A percentile compares a stretch with the other conserved stretches of the same genome.
These are phyloP conservation scores for Cercospora berteroae DNA, from an alignment of 2,329 filamentous ascomycete species.

Conservation along the genomic window DNA sequence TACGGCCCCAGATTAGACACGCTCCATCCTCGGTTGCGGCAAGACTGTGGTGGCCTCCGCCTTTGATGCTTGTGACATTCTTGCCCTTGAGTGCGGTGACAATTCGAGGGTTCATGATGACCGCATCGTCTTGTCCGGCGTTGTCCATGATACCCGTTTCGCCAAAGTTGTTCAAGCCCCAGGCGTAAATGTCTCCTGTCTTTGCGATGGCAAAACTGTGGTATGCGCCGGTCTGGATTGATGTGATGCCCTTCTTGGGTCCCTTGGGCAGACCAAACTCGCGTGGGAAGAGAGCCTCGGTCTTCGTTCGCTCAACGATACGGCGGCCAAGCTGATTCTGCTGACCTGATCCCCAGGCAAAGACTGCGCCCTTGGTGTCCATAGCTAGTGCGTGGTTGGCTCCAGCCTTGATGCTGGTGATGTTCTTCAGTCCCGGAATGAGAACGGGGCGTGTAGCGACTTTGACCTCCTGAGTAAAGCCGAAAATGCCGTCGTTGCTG, in stretches of 20 bases:
- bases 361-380: conserved; percentile 62
- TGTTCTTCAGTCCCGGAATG: conserved; percentile 63
- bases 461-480: conserved; percentile 57
- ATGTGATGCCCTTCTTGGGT: conserved; percentile 54
- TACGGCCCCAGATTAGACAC: conserved; percentile 59
- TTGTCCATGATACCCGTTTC: conserved; percentile 68
- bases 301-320: conserved; percentile 59
- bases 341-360: conserved; percentile 70
- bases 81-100: conserved; percentile 63
- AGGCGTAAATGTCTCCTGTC: conserved; percentile 69
- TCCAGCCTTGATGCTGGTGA: conserved; percentile 63
- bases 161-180: conserved; percentile 85
- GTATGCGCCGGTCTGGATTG: conserved; percentile 69
- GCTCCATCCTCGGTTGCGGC: conserved; percentile 49
- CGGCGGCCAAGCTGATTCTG: conserved; percentile 68
- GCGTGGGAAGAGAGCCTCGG: conserved; percentile 55
- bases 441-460: conserved; percentile 54
- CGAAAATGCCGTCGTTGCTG: conserved; percentile 64
- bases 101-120: conserved; percentile 68
- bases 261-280: conserved; percentile 55
- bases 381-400: conserved; percentile 71
- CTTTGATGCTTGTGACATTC: conserved; percentile 66
- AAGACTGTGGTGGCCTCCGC: conserved; percentile 73
- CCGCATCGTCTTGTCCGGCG: conserved; percentile 66
- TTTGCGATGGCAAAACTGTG: conserved; percentile 75